Conservation (phyloP, 1,139 yeast genomes). For the Sporopachydermia cereana region DNA sequence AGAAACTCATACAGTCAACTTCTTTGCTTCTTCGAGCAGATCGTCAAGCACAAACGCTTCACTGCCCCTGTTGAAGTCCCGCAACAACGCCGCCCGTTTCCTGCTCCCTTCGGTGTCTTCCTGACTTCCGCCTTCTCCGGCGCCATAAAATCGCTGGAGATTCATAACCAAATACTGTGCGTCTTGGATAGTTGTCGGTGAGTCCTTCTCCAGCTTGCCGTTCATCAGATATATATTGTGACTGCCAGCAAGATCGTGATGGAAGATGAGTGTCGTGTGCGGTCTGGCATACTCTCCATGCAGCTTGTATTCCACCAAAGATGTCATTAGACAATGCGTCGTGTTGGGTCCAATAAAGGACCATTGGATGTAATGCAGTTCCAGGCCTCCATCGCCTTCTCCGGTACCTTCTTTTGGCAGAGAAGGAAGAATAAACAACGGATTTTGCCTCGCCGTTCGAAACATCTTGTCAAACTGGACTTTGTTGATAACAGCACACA, state of each 20-base stretch:
- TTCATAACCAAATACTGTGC: slow-evolving; percentile 72
- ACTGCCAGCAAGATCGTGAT: slow-evolving; percentile 55
- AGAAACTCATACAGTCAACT: slow-evolving; percentile 25
- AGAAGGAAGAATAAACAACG: slow-evolving; percentile 45
- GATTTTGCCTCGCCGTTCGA: slow-evolving; percentile 59
- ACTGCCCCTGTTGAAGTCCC: slow-evolving; percentile 60
- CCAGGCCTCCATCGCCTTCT: slow-evolving; percentile 40
- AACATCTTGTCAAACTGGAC: slow-evolving; percentile 49
- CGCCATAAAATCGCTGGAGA: slow-evolving; percentile 83
- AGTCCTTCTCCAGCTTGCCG: slow-evolving; percentile 68
- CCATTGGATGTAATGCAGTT: slow-evolving; percentile 93
- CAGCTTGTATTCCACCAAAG: slow-evolving; percentile 83
- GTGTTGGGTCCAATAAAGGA: slow-evolving; percentile 76
- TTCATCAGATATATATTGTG: slow-evolving; percentile 75
- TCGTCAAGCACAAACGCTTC: slow-evolving; percentile 50
- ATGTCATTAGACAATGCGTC: slow-evolving; percentile 81
- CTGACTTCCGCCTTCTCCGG: slow-evolving; percentile 32
- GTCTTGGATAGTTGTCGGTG: slow-evolving; percentile 45
- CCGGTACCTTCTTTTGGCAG: slow-evolving; percentile 27
- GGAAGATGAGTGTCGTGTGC: slow-evolving; percentile 84
- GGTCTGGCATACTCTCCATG: slow-evolving; percentile 92
- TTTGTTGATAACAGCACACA: slow-evolving; percentile 53
- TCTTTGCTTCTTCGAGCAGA: slow-evolving; percentile 61
- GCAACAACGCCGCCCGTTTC: slow-evolving; percentile 44
- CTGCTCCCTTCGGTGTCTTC: slow-evolving; percentile 29